These are phyloP conservation scores for Vanilla planifolia DNA, from an alignment of 106 monocot genomes.

Conservation along the genomic window DNA sequence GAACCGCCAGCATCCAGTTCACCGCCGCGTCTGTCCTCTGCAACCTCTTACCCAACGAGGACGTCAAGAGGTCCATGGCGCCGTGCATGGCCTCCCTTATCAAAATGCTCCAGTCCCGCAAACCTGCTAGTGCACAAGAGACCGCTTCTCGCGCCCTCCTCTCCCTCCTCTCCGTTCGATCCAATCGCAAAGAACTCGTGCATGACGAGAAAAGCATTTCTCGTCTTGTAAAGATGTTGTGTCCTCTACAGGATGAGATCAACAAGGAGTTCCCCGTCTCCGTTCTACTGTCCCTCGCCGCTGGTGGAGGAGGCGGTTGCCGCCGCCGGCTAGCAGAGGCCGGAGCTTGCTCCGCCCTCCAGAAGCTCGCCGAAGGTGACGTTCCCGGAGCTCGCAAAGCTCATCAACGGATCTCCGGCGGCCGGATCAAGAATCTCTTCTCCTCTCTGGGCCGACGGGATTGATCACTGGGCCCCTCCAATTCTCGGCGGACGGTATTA, in stretches of 20 bases:
- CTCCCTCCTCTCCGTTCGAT: conserved; percentile 29
- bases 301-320: conserved; percentile 36
- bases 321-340: conserved; percentile 46
- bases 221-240: conserved; percentile 66
- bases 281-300: conserved; percentile 32
- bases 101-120: conserved; percentile 52
- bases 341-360: conserved; percentile 50
- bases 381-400: conserved; percentile 82
- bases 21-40: conserved; percentile 29
- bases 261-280: conserved; percentile 43
- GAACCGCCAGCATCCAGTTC: conserved; percentile 29
- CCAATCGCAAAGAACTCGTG: conserved; percentile 47
- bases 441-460: conserved; percentile 45
- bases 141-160: conserved; percentile 36
- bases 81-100: conserved; percentile 51
- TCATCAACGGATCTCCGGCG: conserved; percentile 51
- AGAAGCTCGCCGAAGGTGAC: conserved; percentile 54
- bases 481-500: not conserved
- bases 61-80: conserved; percentile 47
- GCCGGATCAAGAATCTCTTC: conserved; percentile 57
- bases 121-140: conserved; percentile 65
- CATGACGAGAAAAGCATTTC: conserved; percentile 70
- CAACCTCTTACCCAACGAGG: conserved; percentile 41
- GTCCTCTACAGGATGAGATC: conserved; percentile 44
- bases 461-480: conserved; percentile 6